phyloP scores from a whole-genome alignment of 768 basidiomycete genomes.

The Tricholoma flavovirens region DNA sequence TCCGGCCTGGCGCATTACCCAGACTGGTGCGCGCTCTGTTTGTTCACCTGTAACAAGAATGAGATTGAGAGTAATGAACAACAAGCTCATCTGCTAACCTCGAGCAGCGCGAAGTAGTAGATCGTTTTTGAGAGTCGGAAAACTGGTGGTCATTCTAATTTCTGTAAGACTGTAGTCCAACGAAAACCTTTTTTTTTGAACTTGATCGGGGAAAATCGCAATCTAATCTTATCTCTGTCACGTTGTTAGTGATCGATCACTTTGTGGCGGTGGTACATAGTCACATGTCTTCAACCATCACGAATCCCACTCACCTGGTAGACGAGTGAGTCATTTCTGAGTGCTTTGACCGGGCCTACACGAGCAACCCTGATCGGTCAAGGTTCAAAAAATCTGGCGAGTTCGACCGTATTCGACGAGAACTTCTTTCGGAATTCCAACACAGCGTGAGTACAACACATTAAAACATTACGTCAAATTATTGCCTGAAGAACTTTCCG shows the following conservation, averaged over 20 bases:
- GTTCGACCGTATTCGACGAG: constrained; percentile 65
- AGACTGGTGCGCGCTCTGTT: constrained; percentile 91
- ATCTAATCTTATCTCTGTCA: constrained; percentile 11
- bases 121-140: constrained; percentile 82
- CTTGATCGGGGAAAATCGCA: neutral
- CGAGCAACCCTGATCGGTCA: neutral
- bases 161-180: too few species aligned
- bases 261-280: too few species aligned
- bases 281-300: constrained; percentile 46
- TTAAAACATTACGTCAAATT: constrained; percentile 1
- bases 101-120: constrained; percentile 82
- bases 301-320: constrained; percentile 55
- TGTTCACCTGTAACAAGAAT: constrained; percentile 50
- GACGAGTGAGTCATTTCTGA: constrained; percentile 45
- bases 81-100: constrained; percentile 38
- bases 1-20: constrained; percentile 98
- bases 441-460: constrained; percentile 42
- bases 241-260: neutral
- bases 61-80: neutral
- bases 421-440: constrained; percentile 58
- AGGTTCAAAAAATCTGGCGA: constrained; percentile 81
- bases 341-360: neutral
- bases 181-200: too few species aligned
- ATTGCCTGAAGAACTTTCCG: constrained; percentile 1
- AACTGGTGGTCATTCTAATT: constrained; percentile 38